Evolutionary conservation across 2,329 filamentous ascomycete species (phyloP).

Genomic region (Sporothrix euskadiensis): DNA sequence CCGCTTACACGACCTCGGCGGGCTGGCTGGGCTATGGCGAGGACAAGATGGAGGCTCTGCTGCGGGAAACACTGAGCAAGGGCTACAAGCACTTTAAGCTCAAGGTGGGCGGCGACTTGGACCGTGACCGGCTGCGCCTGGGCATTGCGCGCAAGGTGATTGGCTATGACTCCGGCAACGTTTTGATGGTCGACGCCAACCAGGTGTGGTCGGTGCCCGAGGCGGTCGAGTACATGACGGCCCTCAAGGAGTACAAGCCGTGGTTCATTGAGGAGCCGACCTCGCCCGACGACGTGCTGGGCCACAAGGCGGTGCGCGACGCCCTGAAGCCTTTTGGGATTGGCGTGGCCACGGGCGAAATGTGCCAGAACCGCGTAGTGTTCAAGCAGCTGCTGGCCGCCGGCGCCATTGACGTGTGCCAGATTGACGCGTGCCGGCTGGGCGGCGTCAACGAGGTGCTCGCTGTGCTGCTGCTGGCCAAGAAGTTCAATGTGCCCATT

Average conservation of each 20-base stretch:
- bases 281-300: conserved; percentile 83
- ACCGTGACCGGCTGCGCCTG: conserved; percentile 69
- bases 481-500: conserved; percentile 75
- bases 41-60: conserved; percentile 76
- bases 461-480: conserved; percentile 83
- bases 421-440: conserved; percentile 86
- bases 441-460: conserved; percentile 91
- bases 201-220: conserved; percentile 91
- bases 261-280: conserved; percentile 97
- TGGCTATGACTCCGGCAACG: conserved; percentile 66
- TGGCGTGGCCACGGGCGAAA: conserved; percentile 87
- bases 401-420: conserved; percentile 82
- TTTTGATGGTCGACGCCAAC: conserved; percentile 92
- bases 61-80: conserved; percentile 71
- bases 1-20: conserved; percentile 86
- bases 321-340: conserved; percentile 74
- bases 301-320: conserved; percentile 81
- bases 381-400: conserved; percentile 87
- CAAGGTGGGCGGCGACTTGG: conserved; percentile 76
- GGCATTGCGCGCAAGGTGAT: conserved; percentile 65
- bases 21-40: conserved; percentile 91
- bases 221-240: conserved; percentile 81
- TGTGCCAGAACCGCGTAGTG: conserved; percentile 92
- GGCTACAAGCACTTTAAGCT: conserved; percentile 89
- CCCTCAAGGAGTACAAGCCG: conserved; percentile 78